Conservation (phyloP, 1,284 basidiomycete species). For the Boletus coffeatus region DNA sequence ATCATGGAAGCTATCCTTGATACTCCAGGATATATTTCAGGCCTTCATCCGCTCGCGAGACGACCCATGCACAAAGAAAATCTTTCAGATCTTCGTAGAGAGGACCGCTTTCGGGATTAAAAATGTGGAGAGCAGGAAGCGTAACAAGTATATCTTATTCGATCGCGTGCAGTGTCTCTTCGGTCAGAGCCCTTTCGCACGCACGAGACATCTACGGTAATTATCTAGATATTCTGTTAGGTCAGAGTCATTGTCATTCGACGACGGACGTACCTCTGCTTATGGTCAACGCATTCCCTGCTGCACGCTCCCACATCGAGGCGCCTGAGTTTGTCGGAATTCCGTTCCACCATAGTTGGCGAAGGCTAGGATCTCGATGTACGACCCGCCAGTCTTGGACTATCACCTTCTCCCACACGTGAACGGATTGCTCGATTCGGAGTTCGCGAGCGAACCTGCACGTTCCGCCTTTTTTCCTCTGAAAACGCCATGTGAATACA, state of each 20-base stretch:
- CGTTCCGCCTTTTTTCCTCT: slow-evolving; percentile 70
- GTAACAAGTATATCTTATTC: slow-evolving; percentile 80
- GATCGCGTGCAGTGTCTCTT: slow-evolving; percentile 62
- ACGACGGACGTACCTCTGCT: slow-evolving; percentile 62
- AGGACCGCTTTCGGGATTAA: slow-evolving; percentile 73
- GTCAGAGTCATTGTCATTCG: neutral
- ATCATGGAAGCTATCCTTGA: slow-evolving; percentile 85
- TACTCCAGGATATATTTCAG: slow-evolving; percentile 71
- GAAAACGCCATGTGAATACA: slow-evolving; percentile 11
- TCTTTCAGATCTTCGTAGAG: slow-evolving; percentile 85
- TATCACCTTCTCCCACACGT: slow-evolving; percentile 76
- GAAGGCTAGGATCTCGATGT: slow-evolving; percentile 55
- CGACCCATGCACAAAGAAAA: slow-evolving; percentile 87
- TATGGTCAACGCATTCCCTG: slow-evolving; percentile 86
- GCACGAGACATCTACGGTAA: slow-evolving; percentile 66
- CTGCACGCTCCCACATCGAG: slow-evolving; percentile 81
- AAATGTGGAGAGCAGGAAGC: slow-evolving; percentile 86
- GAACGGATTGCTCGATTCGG: slow-evolving; percentile 62
- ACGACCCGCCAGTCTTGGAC: slow-evolving; percentile 82
- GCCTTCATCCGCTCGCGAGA: slow-evolving; percentile 84
- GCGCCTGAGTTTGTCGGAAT: slow-evolving; percentile 85
- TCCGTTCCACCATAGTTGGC: slow-evolving; percentile 89
- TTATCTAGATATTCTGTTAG: slow-evolving; percentile 43
- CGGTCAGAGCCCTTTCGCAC: slow-evolving; percentile 67
- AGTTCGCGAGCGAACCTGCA: slow-evolving; percentile 63